These are phyloP conservation scores for Guillardia theta DNA, from an alignment of 78 protist species.

Conservation along the genomic window DNA sequence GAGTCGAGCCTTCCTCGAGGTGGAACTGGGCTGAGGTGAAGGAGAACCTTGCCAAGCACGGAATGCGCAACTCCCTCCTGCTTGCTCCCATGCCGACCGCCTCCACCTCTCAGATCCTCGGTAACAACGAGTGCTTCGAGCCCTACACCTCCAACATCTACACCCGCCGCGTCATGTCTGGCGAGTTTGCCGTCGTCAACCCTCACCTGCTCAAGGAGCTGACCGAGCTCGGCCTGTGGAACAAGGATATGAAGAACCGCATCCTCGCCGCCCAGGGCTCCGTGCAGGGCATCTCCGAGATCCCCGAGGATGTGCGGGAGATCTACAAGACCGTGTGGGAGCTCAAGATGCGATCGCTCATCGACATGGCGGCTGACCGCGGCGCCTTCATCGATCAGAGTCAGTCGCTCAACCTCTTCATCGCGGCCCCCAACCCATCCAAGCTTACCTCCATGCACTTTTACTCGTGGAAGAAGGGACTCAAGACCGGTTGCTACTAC, in stretches of 20 bases:
- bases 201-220: slow-evolving; percentile 91
- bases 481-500: slow-evolving; percentile 99
- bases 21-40: slow-evolving; percentile 61
- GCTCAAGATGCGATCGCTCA: slow-evolving; percentile 83
- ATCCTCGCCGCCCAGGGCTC: slow-evolving; percentile 89
- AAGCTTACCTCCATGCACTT: slow-evolving; percentile 98
- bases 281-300: slow-evolving; percentile 80
- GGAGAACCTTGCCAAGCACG: slow-evolving; percentile 54
- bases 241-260: slow-evolving; percentile 66
- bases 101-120: slow-evolving; percentile 96
- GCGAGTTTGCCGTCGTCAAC: slow-evolving; percentile 96
- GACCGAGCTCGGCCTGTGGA: slow-evolving; percentile 87
- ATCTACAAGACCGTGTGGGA: slow-evolving; percentile 98
- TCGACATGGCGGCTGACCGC: slow-evolving; percentile 98
- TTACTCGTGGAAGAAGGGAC: slow-evolving; percentile 95
- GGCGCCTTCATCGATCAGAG: slow-evolving; percentile 95
- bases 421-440: slow-evolving; percentile 82
- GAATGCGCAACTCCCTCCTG: slow-evolving; percentile 93
- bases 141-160: slow-evolving; percentile 97
- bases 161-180: slow-evolving; percentile 91
- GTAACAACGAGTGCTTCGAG: slow-evolving; percentile 98
- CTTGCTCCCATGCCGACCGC: slow-evolving; percentile 99
- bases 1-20: slow-evolving; percentile 66
- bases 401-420: slow-evolving; percentile 71
- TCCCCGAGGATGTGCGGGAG: slow-evolving; percentile 84